Conservation (phyloP, 2,329 filamentous ascomycete genomes). For the Talaromyces pinophilus region DNA sequence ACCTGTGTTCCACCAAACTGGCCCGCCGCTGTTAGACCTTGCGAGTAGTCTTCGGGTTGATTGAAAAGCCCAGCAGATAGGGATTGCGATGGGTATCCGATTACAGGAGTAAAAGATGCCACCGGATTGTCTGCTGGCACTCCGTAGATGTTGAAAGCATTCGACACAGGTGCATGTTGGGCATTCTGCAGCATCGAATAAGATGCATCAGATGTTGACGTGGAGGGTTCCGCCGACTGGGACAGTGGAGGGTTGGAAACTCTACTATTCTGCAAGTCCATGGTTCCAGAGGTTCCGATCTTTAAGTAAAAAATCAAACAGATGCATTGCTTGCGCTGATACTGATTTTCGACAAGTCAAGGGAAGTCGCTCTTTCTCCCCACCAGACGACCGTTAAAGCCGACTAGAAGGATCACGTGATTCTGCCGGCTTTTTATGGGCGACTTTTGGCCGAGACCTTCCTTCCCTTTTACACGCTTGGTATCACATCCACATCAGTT, state of each 20-base stretch:
- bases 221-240: conserved; percentile 15
- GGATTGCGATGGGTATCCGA: neutral
- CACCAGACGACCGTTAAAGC: neutral
- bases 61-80: neutral
- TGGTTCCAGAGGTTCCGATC: conserved; percentile 9
- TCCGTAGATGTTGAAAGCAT: neutral
- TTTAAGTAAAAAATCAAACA: neutral
- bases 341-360: neutral
- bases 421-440: neutral
- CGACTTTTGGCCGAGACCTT: neutral
- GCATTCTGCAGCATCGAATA: conserved; percentile 6
- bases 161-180: neutral
- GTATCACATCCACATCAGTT: too few species aligned
- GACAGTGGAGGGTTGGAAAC: conserved; percentile 14
- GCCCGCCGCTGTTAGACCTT: neutral
- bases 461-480: too few species aligned
- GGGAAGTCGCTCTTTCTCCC: neutral
- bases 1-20: neutral
- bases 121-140: neutral
- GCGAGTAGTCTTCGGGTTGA: neutral
- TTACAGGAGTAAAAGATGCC: neutral
- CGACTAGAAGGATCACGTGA: conserved; percentile 9
- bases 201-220: conserved; percentile 21
- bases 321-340: conserved; percentile 5
- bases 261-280: conserved; percentile 18